These are phyloP conservation scores for Auriscalpium microsporum DNA, from an alignment of 768 basidiomycete genomes.

Conservation along the genomic window DNA sequence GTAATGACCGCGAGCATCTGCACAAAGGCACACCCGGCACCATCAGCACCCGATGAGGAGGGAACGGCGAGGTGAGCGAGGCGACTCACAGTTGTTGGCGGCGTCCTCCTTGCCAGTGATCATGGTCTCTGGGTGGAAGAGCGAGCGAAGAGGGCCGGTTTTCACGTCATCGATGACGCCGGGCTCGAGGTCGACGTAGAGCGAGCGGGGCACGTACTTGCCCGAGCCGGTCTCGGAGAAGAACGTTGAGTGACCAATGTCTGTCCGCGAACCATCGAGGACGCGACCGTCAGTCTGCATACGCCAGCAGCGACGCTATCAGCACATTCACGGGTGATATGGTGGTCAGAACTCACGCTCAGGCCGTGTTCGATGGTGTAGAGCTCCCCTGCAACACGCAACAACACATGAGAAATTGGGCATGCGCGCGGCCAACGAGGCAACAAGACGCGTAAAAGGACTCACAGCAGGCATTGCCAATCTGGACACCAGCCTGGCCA, in stretches of 20 bases:
- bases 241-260: conserved; percentile 94
- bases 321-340: background rate
- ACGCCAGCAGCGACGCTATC: conserved; percentile 4
- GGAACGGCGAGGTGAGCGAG: background rate
- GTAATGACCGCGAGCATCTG: conserved; percentile 97
- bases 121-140: conserved; percentile 97
- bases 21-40: background rate
- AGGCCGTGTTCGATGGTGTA: conserved; percentile 98
- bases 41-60: conserved; percentile 1
- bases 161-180: conserved; percentile 95
- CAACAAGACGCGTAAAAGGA: conserved; percentile 9
- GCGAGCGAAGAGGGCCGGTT: conserved; percentile 80
- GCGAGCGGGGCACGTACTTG: conserved; percentile 92
- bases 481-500: conserved; percentile 94
- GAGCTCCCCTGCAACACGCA: conserved; percentile 69
- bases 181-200: conserved; percentile 94
- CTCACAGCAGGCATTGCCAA: conserved; percentile 94
- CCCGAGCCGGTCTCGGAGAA: conserved; percentile 92
- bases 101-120: conserved; percentile 98
- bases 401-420: conserved; percentile 15
- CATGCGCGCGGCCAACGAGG: conserved; percentile 3
- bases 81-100: conserved; percentile 90
- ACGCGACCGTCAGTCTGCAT: conserved; percentile 87
- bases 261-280: conserved; percentile 57
- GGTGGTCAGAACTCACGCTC: conserved; percentile 49